Conservation (phyloP, 1,284 basidiomycete genomes). For the Coniferiporia sulphurascens region DNA sequence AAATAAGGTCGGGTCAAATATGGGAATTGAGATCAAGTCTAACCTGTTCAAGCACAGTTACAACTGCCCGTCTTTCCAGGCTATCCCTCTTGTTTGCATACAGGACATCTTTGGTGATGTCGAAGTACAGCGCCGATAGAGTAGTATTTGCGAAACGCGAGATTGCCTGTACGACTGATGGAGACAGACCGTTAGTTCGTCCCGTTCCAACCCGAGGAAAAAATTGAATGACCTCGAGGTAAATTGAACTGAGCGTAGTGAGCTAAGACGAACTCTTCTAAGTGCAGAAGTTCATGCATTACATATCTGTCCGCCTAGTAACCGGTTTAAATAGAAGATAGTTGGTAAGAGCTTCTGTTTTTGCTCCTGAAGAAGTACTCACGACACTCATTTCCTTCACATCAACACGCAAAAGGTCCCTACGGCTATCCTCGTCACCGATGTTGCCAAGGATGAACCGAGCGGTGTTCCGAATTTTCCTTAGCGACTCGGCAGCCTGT, state of each 20-base stretch:
- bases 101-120: constrained; percentile 86
- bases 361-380: constrained; percentile 25
- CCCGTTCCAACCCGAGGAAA: neutral
- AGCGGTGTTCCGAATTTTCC: constrained; percentile 86
- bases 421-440: constrained; percentile 34
- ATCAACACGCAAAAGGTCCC: constrained; percentile 32
- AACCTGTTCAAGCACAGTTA: constrained; percentile 75
- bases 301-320: constrained; percentile 77
- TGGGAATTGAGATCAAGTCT: constrained; percentile 19
- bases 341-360: neutral
- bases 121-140: constrained; percentile 85
- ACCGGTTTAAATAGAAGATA: constrained; percentile 10
- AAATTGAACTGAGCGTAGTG: constrained; percentile 81
- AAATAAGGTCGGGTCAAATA: constrained; percentile 1
- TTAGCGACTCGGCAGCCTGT: constrained; percentile 73
- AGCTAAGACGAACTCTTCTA: constrained; percentile 64
- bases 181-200: neutral
- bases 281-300: constrained; percentile 74
- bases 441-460: constrained; percentile 90
- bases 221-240: constrained; percentile 61
- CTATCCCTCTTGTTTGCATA: constrained; percentile 67
- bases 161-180: constrained; percentile 52
- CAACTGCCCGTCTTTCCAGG: constrained; percentile 53
- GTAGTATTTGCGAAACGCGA: constrained; percentile 67
- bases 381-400: constrained; percentile 59